phyloP scores from a whole-genome alignment of 257 asterid species.

The Nicotiana sylvestris region DNA sequence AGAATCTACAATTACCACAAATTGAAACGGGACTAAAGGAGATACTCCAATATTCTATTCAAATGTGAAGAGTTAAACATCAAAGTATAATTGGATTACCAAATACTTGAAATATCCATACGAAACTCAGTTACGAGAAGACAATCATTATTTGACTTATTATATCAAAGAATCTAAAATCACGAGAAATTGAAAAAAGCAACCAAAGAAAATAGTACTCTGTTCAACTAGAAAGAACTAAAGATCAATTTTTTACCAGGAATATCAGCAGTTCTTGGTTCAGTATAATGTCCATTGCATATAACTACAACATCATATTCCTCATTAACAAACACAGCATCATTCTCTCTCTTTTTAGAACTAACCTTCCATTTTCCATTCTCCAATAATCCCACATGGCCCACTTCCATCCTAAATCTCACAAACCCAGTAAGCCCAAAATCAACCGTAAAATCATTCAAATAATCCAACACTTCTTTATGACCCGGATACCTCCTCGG shows the following conservation, averaged over 20 bases:
- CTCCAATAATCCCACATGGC: slow-evolving; percentile 43
- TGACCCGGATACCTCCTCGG: slow-evolving; percentile 85
- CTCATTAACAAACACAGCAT: slow-evolving; percentile 27
- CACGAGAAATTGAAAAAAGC: neutral
- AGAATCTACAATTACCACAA: neutral
- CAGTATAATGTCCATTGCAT: slow-evolving; percentile 82
- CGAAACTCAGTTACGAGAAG: too few species aligned
- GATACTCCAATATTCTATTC: neutral
- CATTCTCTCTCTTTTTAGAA: slow-evolving; percentile 34
- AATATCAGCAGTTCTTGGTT: slow-evolving; percentile 74
- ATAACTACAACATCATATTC: slow-evolving; percentile 87
- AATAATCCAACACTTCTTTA: slow-evolving; percentile 60
- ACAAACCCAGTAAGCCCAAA: slow-evolving; percentile 59
- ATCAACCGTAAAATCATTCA: slow-evolving; percentile 62
- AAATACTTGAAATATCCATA: too few species aligned
- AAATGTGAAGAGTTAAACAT: neutral
- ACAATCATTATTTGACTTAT: too few species aligned
- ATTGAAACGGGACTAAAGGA: neutral
- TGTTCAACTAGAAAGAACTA: neutral
- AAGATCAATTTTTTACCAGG: slow-evolving; percentile 45
- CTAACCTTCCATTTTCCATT: slow-evolving; percentile 63
- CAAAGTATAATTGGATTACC: neutral
- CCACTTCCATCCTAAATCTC: slow-evolving; percentile 69
- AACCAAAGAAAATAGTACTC: neutral
- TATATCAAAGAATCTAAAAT: too few species aligned